A percentile compares a stretch with the other conserved stretches of the same genome.
Evolutionary conservation across 2,329 filamentous ascomycete genomes (phyloP).

Genomic region (Cladophialophora bantiana): DNA sequence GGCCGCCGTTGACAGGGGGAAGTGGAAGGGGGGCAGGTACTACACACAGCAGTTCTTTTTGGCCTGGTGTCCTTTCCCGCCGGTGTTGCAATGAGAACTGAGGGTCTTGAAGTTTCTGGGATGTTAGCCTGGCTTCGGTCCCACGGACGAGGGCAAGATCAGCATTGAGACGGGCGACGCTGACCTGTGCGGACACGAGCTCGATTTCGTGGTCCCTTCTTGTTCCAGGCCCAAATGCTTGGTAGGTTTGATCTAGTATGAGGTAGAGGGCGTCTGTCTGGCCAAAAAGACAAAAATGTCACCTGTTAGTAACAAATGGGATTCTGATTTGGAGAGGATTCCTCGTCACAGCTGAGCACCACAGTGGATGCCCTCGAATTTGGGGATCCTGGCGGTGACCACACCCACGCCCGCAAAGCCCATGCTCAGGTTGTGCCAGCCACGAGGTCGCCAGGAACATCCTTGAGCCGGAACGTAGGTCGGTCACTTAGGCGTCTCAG

Average conservation of each 20-base stretch:
- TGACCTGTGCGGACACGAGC: slow-evolving; percentile 1
- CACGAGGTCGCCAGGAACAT: slow-evolving; percentile 12
- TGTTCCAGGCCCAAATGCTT: background rate
- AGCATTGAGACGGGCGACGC: background rate
- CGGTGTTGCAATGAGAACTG: slow-evolving; percentile 5
- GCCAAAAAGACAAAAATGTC: background rate
- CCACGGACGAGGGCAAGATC: slow-evolving; percentile 1
- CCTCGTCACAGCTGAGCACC: background rate
- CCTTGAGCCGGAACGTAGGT: background rate
- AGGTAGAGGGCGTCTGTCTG: background rate
- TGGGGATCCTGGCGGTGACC: background rate
- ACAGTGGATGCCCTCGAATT: background rate
- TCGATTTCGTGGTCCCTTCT: background rate
- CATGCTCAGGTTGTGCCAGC: background rate
- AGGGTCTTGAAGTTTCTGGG: background rate
- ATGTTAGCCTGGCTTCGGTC: background rate
- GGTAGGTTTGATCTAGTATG: background rate
- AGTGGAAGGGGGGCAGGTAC: background rate
- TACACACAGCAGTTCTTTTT: background rate
- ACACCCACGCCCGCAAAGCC: background rate
- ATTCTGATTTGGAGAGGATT: background rate
- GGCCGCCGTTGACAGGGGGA: background rate
- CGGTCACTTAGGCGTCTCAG: slow-evolving; percentile 7
- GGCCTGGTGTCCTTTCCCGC: background rate
- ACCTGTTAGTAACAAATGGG: background rate